phyloP scores from a whole-genome alignment of 495 filamentous ascomycete species.

The Viridothelium virens region DNA sequence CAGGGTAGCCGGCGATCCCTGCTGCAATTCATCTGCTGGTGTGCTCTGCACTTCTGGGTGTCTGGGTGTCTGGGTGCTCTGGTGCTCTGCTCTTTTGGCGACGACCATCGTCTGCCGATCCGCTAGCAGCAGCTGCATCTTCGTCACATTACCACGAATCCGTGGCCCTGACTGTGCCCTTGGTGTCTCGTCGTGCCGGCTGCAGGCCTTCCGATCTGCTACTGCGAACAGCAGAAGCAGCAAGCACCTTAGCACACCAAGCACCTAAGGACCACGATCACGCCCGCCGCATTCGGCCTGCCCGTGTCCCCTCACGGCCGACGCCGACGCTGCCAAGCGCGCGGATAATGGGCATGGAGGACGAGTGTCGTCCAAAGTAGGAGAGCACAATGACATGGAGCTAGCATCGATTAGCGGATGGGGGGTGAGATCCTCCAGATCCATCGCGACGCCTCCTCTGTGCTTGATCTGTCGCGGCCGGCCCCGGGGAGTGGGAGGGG shows the following conservation, averaged over 20 bases:
- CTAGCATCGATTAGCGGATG: not conserved
- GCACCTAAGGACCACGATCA: no score
- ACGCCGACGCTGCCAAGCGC: not conserved
- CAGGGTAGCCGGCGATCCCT: not conserved
- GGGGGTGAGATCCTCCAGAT: not conserved
- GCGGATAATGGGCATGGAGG: not conserved
- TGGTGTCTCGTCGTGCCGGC: conserved; percentile 2
- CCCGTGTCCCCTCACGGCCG: not conserved
- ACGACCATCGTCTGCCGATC: conserved; percentile 2
- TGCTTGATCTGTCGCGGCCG: no score
- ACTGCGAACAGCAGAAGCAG: not conserved
- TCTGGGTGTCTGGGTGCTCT: no score
- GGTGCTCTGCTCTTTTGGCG: not conserved
- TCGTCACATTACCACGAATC: conserved; percentile 5
- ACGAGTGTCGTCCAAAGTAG: no score
- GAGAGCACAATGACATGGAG: no score
- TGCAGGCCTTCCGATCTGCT: conserved; percentile 2
- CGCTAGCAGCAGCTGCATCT: conserved; percentile 10
- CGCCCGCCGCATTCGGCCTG: not conserved
- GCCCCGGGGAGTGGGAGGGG: no score
- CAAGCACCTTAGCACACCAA: no score
- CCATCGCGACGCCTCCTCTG: not conserved
- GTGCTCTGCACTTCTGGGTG: no score
- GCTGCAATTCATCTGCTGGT: conserved; percentile 9
- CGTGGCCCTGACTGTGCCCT: not conserved